Evolutionary conservation across 306 rosid genomes (phyloP).

Genomic region (Cotoneaster glaucophyllus): DNA sequence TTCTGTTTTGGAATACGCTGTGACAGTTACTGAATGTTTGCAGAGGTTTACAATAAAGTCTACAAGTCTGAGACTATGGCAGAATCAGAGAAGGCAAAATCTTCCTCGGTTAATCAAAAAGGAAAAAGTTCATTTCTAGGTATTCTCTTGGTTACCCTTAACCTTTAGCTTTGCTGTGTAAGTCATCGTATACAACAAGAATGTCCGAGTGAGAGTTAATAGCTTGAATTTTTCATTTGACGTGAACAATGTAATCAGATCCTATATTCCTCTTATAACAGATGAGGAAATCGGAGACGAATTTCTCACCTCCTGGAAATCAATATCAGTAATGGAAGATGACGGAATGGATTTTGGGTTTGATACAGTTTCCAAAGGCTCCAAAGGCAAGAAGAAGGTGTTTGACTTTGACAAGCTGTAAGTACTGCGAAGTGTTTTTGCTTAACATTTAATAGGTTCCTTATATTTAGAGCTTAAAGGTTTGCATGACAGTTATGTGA

Average conservation of each 20-base stretch:
- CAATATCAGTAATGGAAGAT: conserved; percentile 72
- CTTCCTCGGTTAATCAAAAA: conserved; percentile 44
- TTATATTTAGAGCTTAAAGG: neutral
- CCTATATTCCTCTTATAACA: conserved; percentile 23
- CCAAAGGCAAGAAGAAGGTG: conserved; percentile 60
- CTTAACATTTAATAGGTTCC: neutral
- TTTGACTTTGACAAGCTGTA: conserved; percentile 77
- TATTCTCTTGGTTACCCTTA: conserved; percentile 25
- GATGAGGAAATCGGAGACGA: conserved; percentile 68
- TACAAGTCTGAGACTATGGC: conserved; percentile 43
- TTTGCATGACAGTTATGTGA: neutral
- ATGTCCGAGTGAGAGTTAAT: neutral
- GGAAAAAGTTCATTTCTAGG: conserved; percentile 52
- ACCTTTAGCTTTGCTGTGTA: neutral
- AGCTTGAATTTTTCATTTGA: neutral
- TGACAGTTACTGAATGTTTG: conserved; percentile 18
- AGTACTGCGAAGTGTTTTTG: conserved; percentile 18
- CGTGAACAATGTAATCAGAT: neutral
- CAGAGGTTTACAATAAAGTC: conserved; percentile 7
- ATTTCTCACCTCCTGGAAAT: conserved; percentile 84
- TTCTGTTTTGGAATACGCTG: conserved; percentile 2
- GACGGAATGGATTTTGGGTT: conserved; percentile 69
- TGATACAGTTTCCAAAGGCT: conserved; percentile 43
- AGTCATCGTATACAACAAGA: conserved; percentile 5
- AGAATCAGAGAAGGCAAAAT: conserved; percentile 47